These are phyloP conservation scores for Aspergillus novoparasiticus DNA, from an alignment of 2,329 filamentous ascomycete species.

Conservation along the genomic window DNA sequence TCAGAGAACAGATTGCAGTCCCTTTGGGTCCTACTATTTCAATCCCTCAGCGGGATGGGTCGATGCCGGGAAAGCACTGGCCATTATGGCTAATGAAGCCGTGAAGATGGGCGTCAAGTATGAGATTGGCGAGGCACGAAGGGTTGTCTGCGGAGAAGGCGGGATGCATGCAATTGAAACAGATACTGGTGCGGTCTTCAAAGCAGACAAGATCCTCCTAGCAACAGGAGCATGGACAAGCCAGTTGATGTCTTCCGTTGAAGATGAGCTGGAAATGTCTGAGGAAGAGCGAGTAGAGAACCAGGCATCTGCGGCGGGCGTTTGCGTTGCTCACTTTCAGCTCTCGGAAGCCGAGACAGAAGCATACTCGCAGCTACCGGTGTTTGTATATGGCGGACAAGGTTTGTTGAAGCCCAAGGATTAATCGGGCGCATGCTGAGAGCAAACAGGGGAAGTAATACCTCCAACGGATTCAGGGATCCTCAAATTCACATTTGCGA, in stretches of 20 bases:
- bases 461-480: constrained; percentile 53
- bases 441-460: constrained; percentile 44
- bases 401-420: constrained; percentile 25
- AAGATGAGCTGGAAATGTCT: constrained; percentile 48
- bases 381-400: constrained; percentile 53
- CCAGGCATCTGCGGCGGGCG: constrained; percentile 62
- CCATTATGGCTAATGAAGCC: constrained; percentile 48
- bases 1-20: constrained; percentile 37
- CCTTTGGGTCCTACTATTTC: constrained; percentile 48
- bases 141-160: constrained; percentile 47
- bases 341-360: constrained; percentile 54
- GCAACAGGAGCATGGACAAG: constrained; percentile 62
- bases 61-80: constrained; percentile 52
- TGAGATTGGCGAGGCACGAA: constrained; percentile 46
- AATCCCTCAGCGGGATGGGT: constrained; percentile 58
- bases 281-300: constrained; percentile 53
- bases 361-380: constrained; percentile 54
- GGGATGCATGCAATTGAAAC: constrained; percentile 50
- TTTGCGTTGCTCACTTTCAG: constrained; percentile 60
- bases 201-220: constrained; percentile 57
- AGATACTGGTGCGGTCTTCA: constrained; percentile 49
- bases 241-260: constrained; percentile 54
- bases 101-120: constrained; percentile 50
- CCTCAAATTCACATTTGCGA: constrained; percentile 65
- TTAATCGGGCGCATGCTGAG: background rate